These are phyloP conservation scores for Pancytospora philotis DNA, from an alignment of 371 early-diverging fungal species.

Conservation along the genomic window DNA sequence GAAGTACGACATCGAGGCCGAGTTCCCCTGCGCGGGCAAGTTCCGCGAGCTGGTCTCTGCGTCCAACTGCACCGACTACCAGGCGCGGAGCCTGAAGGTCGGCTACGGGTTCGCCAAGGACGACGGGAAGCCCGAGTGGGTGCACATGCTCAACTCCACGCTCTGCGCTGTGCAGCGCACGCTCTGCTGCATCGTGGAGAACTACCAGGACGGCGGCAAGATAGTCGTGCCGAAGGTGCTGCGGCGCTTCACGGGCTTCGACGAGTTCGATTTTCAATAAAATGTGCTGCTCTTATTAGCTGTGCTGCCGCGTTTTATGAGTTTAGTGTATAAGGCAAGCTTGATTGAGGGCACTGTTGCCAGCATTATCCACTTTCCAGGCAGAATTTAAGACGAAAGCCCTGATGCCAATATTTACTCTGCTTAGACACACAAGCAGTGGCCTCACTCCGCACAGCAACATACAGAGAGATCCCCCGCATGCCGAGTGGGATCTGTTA, in stretches of 20 bases:
- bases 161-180: slow-evolving; percentile 92
- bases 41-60: slow-evolving; percentile 96
- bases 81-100: slow-evolving; percentile 83
- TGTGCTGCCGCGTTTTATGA: background rate
- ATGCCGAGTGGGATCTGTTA: no score
- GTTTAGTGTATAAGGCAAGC: background rate
- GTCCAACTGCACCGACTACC: slow-evolving; percentile 98
- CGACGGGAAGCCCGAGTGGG: slow-evolving; percentile 71
- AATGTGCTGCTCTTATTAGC: background rate
- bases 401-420: no score
- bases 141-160: slow-evolving; percentile 94
- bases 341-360: no score
- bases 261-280: background rate
- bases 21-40: slow-evolving; percentile 82
- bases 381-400: no score
- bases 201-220: slow-evolving; percentile 75
- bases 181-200: slow-evolving; percentile 90
- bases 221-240: slow-evolving; percentile 63
- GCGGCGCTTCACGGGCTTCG: slow-evolving; percentile 29
- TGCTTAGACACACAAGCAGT: no score
- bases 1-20: slow-evolving; percentile 98
- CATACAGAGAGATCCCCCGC: no score
- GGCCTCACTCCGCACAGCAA: no score
- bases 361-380: no score
- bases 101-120: slow-evolving; percentile 84